A percentile compares a stretch with the other conserved stretches of the same genome.
Conservation (phyloP, 129 eudicot species). For the Gnaphalium uliginosum region DNA sequence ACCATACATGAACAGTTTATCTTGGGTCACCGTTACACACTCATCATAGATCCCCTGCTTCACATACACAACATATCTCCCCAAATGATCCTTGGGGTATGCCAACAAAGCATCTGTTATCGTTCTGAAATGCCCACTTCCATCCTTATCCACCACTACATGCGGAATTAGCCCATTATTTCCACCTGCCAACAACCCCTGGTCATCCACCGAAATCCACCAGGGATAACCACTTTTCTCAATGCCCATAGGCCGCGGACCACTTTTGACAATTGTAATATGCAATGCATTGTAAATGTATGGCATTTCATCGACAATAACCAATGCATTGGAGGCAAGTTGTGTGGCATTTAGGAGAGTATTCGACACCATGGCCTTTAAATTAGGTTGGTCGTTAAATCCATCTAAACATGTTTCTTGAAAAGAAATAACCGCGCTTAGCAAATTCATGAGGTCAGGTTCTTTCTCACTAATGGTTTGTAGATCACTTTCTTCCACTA, state of each 20-base stretch:
- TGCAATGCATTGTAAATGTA: background rate
- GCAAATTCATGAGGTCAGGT: background rate
- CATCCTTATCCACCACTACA: slow-evolving; percentile 7
- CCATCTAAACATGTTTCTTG: slow-evolving; percentile 15
- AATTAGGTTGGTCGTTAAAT: background rate
- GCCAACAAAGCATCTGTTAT: slow-evolving; percentile 7
- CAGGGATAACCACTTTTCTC: background rate
- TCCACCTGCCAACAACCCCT: background rate
- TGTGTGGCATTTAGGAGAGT: background rate
- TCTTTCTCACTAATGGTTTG: background rate
- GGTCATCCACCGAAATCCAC: slow-evolving; percentile 9
- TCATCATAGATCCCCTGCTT: slow-evolving; percentile 10
- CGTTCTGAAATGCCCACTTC: slow-evolving; percentile 5
- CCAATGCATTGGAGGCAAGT: slow-evolving; percentile 11
- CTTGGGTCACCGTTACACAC: slow-evolving; percentile 9
- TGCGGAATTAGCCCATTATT: background rate
- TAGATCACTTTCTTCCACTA: background rate
- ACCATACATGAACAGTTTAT: background rate
- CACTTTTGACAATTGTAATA: background rate
- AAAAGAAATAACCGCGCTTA: background rate
- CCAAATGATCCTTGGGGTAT: background rate
- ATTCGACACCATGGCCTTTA: background rate
- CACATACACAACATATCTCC: slow-evolving; percentile 8
- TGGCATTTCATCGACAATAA: background rate
- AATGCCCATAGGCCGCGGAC: background rate